Conservation (phyloP, 208 protist genomes). For the Trypanosoma rangeli region DNA sequence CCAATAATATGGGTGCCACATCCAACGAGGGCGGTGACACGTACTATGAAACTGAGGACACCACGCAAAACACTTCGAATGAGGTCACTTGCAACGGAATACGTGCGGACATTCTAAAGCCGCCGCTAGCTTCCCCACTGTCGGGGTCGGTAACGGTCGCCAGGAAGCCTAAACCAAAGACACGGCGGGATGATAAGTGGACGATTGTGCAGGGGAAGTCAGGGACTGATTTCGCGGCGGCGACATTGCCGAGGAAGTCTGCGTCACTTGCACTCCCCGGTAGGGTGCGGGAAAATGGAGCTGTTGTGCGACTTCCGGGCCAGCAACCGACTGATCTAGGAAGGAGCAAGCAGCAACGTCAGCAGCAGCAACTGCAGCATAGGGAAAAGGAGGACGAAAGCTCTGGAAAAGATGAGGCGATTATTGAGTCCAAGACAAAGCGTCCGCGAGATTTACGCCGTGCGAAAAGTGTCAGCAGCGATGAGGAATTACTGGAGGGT, state of each 20-base stretch:
- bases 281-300: constrained; percentile 16
- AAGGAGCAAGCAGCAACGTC: constrained; percentile 19
- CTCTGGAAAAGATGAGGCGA: constrained; percentile 4
- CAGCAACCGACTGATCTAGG: background rate
- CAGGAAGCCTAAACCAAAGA: constrained; percentile 16
- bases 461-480: constrained; percentile 1
- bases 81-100: background rate
- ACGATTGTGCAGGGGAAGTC: constrained; percentile 27
- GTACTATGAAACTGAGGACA: background rate
- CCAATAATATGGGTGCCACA: background rate
- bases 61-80: background rate
- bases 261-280: background rate
- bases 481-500: constrained; percentile 27
- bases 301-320: constrained; percentile 10
- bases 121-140: background rate
- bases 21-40: background rate
- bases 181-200: constrained; percentile 28
- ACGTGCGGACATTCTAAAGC: background rate
- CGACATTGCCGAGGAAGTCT: constrained; percentile 2
- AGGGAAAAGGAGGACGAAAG: background rate
- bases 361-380: constrained; percentile 14
- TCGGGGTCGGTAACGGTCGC: background rate
- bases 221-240: background rate
- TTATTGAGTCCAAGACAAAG: constrained; percentile 23
- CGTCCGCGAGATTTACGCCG: constrained; percentile 18